A percentile compares a stretch with the other conserved stretches of the same genome.
Conservation (phyloP, 139 green algal genomes). For the Coelastrella sp. region DNA sequence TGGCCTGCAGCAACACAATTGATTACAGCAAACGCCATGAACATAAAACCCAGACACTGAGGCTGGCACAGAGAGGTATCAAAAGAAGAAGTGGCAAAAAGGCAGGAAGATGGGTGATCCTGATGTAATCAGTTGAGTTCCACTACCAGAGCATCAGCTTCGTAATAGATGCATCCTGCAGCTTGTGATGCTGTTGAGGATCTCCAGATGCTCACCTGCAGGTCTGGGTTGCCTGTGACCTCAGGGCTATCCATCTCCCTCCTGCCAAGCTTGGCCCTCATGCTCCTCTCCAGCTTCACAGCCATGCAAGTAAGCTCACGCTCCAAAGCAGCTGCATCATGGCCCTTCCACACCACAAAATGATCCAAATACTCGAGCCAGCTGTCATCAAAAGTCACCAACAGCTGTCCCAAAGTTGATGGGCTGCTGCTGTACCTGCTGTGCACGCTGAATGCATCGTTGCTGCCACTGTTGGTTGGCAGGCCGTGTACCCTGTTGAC, state of each 20-base stretch:
- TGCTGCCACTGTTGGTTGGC: background rate
- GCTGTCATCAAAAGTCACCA: conserved; percentile 79
- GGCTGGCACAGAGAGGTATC: too few relatives aligned
- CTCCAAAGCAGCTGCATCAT: conserved; percentile 84
- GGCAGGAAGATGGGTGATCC: too few relatives aligned
- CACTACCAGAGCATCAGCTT: too few relatives aligned
- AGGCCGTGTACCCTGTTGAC: background rate
- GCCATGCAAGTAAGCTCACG: conserved; percentile 72
- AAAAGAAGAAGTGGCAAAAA: too few relatives aligned
- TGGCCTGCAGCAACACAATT: conserved; percentile 54
- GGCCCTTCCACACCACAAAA: conserved; percentile 93
- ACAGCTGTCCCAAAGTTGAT: conserved; percentile 7
- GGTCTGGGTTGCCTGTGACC: conserved; percentile 50
- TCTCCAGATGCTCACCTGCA: conserved; percentile 51
- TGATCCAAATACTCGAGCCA: conserved; percentile 94
- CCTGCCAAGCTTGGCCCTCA: conserved; percentile 58
- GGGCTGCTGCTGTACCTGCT: conserved; percentile 29
- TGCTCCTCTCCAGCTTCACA: conserved; percentile 57
- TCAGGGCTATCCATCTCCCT: conserved; percentile 26
- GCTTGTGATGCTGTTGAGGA: too few relatives aligned
- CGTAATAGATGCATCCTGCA: too few relatives aligned
- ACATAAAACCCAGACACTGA: too few relatives aligned
- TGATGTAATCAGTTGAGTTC: too few relatives aligned
- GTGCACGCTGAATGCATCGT: background rate
- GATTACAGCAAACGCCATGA: background rate